phyloP scores from a whole-genome alignment of 108 stramenopile genomes.

The Ochromonas danica region DNA sequence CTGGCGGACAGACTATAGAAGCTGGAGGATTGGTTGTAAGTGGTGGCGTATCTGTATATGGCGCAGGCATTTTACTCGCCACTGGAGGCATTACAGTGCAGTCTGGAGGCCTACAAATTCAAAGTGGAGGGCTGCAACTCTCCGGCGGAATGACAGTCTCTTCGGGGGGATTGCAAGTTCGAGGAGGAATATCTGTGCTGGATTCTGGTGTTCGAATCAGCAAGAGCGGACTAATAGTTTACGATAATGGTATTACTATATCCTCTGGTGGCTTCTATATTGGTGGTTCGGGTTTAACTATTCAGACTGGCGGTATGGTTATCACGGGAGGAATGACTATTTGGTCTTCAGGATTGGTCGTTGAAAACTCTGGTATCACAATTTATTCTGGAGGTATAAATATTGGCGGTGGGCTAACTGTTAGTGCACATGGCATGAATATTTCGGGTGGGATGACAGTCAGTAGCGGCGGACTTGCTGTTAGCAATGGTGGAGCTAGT shows the following conservation, averaged over 20 bases:
- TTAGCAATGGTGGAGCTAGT: not conserved
- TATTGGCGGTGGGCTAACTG: not conserved
- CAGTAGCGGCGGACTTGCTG: not conserved
- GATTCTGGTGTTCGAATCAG: not conserved
- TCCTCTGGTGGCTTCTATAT: constrained; percentile 4
- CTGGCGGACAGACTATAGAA: constrained; percentile 24
- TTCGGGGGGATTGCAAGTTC: not conserved
- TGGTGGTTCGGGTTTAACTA: not conserved
- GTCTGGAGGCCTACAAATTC: not conserved
- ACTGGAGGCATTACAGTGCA: constrained; percentile 20
- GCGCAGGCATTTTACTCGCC: not conserved
- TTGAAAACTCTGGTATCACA: not conserved
- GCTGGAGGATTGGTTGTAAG: not conserved
- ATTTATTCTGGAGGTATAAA: constrained; percentile 3
- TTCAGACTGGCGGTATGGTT: not conserved
- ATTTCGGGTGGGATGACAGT: constrained; percentile 22
- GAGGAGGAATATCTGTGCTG: not conserved
- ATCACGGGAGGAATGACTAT: constrained; percentile 23
- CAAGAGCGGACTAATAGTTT: not conserved
- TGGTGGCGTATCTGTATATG: not conserved
- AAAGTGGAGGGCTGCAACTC: not conserved
- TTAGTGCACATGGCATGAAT: not conserved
- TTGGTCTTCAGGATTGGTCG: not conserved
- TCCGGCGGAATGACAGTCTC: constrained; percentile 26
- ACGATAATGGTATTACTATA: not conserved